Base-by-base conservation (phyloP, 306 rosid species). In the Clitoria ternatea region DNA sequence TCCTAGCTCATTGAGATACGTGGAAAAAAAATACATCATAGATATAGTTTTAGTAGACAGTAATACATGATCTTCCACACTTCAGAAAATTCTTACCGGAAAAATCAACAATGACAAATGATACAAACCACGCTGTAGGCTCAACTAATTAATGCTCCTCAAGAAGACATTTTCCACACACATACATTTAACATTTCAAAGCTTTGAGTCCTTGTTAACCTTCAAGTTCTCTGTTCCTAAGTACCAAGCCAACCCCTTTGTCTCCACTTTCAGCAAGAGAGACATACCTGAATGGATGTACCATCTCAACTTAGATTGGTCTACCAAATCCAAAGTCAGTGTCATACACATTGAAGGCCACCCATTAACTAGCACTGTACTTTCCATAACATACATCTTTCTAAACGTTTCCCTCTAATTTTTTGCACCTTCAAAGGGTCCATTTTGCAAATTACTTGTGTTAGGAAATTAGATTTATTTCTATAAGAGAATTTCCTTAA, bases 251-350 rank as follows among this genome's bases (percentile, higher is more conserved):
- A 76, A 81, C 42, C 52, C 77, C 79, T 7, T 9, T 15, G 11
- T 47, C 37, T 52, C 77, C 65, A 53, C 66, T 61, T 35, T 81
- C 82, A 18, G 85, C 77, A 29, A 81, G 49, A 61, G 85, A 77
- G 53, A 81, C 60, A 45, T 63, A 7, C 69, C 61, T 81, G 10
- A 36, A 19, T 0, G 53, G n/a, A 73, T 81, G 79, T 1, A 72
- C 60, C 85, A 81, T 81, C 7, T 81, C 85, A 17, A 77, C 85
- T 74, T 81, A 77, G 4, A 4, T 13, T 1, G 85, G 82, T 15
- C 56, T 77, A 61, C 85, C 85, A 36, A 81, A 81, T 15, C 85
- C 85, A 81, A 77, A 81, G 13, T 77, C 70, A 60, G 79, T 72
- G 23, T 77, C 82, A 61, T 81, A 81, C 56, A 73, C 76, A 8